Evolutionary conservation across 805 yeast genomes (phyloP), one percentile per base, ranked within the genome.

Genomic region (Tetrapisispora taiwanensis): DNA sequence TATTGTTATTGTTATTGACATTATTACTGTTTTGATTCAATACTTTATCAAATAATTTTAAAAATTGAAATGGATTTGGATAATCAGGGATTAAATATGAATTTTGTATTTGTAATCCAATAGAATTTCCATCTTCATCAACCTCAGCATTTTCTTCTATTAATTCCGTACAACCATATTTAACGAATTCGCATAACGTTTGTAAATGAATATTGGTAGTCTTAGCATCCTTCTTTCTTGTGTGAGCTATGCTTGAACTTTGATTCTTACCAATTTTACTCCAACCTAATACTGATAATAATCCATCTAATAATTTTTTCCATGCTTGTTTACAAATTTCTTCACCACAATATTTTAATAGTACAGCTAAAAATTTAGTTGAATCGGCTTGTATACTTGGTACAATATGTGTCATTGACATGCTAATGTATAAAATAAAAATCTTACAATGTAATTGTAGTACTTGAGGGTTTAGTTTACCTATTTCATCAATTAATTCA

Each of bases 391-490:
- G 74, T 24, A 92, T 79, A 4, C 77, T 78, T 1, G 87, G 79
- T 27, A 74, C 74, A 34, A 92, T 83, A 60, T 92, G 97, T 15
- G 97, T 84, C 96, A 92, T 90, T 3, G 95, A 94, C 42, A 90
- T 81, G 52, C 83, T 84, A 15, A 90, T 71, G 59, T 83, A 89
- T 27, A 90, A 70, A n/a, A 84, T 72, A 44, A 83, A 57, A 18
- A 73, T 64, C 48, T 78, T 66, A 55, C 79, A 67, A 67, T 83
- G 86, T 22, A 83, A 60, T 45, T 74, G 76, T 47, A 83, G 63
- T 24, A 83, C 66, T 4, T 76, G 75, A 0, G 75, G 71, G 51
- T 78, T 80, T 22, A 63, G 62, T 13, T 60, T 55, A 2, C 78
- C 75, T 30, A 79, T 68, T 7, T 71, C 70, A 3, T 65, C 62